phyloP scores from a whole-genome alignment of 371 early-diverging fungal species.

The Thermomucor indicae-seudaticae region DNA sequence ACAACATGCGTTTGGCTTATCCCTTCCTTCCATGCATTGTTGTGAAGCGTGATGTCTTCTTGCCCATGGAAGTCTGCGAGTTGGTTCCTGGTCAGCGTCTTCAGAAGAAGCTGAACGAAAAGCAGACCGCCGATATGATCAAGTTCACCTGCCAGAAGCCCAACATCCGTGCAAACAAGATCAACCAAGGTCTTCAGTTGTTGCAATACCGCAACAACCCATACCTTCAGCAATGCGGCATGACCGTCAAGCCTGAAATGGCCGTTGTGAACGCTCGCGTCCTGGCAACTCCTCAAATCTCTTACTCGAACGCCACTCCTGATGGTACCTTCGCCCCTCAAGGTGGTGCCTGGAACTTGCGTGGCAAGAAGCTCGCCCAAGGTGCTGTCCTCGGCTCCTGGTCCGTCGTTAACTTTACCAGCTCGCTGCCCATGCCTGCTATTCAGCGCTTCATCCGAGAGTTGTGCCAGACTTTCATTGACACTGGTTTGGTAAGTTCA shows the following conservation, averaged over 20 bases:
- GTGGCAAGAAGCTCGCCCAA: slow-evolving; percentile 70
- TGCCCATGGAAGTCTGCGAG: slow-evolving; percentile 91
- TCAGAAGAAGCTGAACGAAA: slow-evolving; percentile 73
- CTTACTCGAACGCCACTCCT: slow-evolving; percentile 52
- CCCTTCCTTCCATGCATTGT: slow-evolving; percentile 84
- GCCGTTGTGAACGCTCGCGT: slow-evolving; percentile 60
- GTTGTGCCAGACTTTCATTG: slow-evolving; percentile 44
- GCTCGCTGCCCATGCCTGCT: slow-evolving; percentile 17
- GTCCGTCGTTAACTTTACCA: slow-evolving; percentile 67
- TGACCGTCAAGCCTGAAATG: slow-evolving; percentile 62
- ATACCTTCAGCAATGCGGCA: slow-evolving; percentile 54
- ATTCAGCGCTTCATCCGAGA: slow-evolving; percentile 54
- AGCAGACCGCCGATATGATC: slow-evolving; percentile 91
- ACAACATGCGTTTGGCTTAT: slow-evolving; percentile 63
- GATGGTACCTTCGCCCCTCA: slow-evolving; percentile 66
- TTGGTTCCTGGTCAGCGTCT: slow-evolving; percentile 77
- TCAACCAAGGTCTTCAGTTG: slow-evolving; percentile 43
- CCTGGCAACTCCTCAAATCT: slow-evolving; percentile 70
- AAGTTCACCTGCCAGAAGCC: slow-evolving; percentile 83
- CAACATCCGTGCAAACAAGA: slow-evolving; percentile 56
- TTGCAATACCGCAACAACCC: slow-evolving; percentile 50
- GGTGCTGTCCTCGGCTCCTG: slow-evolving; percentile 77
- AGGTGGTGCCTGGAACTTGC: slow-evolving; percentile 87
- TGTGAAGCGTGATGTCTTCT: slow-evolving; percentile 49
- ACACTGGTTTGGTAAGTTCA: slow-evolving; percentile 57